These are phyloP conservation scores for Vigna angularis DNA, from an alignment of 306 rosid genomes.

Conservation along the genomic window DNA sequence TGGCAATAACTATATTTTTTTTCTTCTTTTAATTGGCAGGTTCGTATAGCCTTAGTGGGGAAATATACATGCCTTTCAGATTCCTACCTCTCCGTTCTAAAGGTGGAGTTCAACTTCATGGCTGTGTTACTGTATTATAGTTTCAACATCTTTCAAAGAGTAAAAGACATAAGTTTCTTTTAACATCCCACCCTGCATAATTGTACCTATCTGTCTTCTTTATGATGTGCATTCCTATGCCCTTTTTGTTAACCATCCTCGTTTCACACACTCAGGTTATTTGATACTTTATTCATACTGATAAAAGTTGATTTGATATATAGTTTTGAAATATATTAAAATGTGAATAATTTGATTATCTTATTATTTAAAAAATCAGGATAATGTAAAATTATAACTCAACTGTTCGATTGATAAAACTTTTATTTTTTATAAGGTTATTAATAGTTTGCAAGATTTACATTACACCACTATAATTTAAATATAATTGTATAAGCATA, in stretches of 20 bases:
- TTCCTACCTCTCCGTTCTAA: constrained; percentile 87
- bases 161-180: neutral
- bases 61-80: constrained; percentile 92
- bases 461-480: neutral
- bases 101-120: constrained; percentile 57
- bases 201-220: constrained; percentile 13
- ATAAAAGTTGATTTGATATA: neutral
- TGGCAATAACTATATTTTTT: constrained; percentile 3
- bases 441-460: neutral
- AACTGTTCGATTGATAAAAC: neutral
- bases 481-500: neutral
- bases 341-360: neutral
- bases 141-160: neutral
- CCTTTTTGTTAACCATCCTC: constrained; percentile 1
- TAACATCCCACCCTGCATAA: neutral
- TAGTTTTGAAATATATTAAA: neutral
- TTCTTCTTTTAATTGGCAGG: constrained; percentile 55
- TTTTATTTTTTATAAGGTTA: neutral
- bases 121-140: neutral
- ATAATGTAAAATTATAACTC: neutral
- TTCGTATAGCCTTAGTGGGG: constrained; percentile 90
- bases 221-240: constrained; percentile 8
- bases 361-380: neutral
- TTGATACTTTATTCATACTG: neutral
- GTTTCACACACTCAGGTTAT: too few species aligned